phyloP scores from a whole-genome alignment of 179 eudicot species.

The Nepenthes alata region DNA sequence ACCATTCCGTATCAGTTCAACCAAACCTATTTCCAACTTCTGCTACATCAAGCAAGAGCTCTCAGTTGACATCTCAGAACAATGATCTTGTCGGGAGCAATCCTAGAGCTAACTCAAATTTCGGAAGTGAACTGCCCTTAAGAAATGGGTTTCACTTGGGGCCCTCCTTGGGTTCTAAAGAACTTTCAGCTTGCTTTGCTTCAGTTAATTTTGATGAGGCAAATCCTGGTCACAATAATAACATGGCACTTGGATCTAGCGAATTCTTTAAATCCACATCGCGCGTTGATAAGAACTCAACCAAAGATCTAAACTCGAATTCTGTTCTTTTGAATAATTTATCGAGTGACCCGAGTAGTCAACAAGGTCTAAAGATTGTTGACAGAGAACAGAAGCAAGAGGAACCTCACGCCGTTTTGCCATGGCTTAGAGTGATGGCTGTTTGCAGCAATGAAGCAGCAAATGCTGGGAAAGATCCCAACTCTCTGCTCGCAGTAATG shows the following conservation, averaged over 20 bases:
- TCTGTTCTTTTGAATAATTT: conserved; percentile 29
- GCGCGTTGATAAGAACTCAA: conserved; percentile 22
- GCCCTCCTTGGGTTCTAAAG: conserved; percentile 35
- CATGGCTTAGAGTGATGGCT: conserved; percentile 57
- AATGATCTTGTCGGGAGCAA: conserved; percentile 27
- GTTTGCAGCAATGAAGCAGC: conserved; percentile 17
- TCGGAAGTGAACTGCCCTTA: conserved; percentile 16
- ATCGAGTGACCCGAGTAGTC: conserved; percentile 13
- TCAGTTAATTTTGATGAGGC: conserved; percentile 26
- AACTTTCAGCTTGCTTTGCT: conserved; percentile 16
- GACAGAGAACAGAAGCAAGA: conserved; percentile 24
- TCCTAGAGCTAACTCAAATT: conserved; percentile 22
- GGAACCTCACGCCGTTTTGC: conserved; percentile 27
- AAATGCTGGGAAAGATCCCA: background rate
- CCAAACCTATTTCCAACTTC: conserved; percentile 27
- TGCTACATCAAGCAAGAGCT: conserved; percentile 23
- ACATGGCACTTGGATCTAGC: conserved; percentile 21
- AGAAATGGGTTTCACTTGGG: conserved; percentile 38
- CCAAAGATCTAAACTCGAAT: conserved; percentile 47
- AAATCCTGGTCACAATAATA: conserved; percentile 25
- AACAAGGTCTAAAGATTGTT: conserved; percentile 11
- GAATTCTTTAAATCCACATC: conserved; percentile 22
- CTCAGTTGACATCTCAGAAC: conserved; percentile 28
- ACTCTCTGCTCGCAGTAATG: background rate
- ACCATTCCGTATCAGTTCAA: conserved; percentile 29